Evolutionary conservation across 164 flowering plant species (phyloP).

Genomic region (Cinnamomum micranthum): DNA sequence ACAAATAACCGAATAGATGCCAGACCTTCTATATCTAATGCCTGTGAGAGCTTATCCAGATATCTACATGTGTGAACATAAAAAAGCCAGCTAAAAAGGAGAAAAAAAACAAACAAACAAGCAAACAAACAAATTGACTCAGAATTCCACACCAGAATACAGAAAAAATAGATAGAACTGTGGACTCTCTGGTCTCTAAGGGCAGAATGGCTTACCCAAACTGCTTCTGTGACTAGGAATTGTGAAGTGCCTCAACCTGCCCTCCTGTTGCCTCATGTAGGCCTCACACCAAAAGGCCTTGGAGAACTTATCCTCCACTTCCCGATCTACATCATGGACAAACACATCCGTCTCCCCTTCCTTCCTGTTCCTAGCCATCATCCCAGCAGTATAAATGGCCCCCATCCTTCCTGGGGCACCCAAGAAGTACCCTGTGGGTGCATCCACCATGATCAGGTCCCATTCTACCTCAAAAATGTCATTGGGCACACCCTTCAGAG

Average conservation of each 20-base stretch:
- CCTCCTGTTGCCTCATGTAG: conserved; percentile 57
- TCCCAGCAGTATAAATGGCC: conserved; percentile 78
- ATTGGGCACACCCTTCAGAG: conserved; percentile 53
- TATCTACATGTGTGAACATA: neutral
- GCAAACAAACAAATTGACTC: neutral
- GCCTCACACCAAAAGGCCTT: conserved; percentile 72
- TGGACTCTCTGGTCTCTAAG: conserved; percentile 12
- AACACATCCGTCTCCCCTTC: conserved; percentile 79
- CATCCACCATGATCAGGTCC: conserved; percentile 96
- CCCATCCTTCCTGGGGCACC: conserved; percentile 94
- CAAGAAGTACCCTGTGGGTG: conserved; percentile 75
- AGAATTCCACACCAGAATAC: neutral
- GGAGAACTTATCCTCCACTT: conserved; percentile 70
- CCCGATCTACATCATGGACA: conserved; percentile 86
- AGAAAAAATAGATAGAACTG: too few species aligned
- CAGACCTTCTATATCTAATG: too few species aligned
- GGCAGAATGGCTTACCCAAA: conserved; percentile 51
- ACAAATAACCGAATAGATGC: too few species aligned
- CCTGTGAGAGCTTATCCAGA: too few species aligned
- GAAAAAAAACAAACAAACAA: neutral
- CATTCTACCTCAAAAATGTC: conserved; percentile 63
- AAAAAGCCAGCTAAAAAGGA: neutral
- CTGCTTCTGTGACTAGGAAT: conserved; percentile 56
- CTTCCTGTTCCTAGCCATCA: conserved; percentile 76
- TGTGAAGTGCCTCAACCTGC: conserved; percentile 67